Percentiles rank a stretch among this genome's conserved stretches.
Conservation (phyloP, 345 rosid genomes). For the Bretschneidera sinensis region DNA sequence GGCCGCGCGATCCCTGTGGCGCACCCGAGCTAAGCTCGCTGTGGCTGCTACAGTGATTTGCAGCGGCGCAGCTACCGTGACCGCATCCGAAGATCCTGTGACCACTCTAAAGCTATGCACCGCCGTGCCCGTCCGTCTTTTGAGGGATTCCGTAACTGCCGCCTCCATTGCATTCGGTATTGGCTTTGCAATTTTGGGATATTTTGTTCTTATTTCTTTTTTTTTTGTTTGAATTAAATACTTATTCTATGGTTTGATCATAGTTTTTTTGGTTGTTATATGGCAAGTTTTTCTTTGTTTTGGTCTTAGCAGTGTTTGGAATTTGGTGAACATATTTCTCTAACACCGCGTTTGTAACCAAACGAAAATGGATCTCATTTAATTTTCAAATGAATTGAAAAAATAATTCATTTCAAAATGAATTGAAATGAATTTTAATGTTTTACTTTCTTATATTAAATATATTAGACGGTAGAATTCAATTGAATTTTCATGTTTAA, state of each 20-base stretch:
- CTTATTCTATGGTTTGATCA: not conserved
- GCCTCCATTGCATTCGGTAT: conserved; percentile 83
- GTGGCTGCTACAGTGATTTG: conserved; percentile 54
- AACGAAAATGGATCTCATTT: no score
- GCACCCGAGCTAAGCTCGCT: conserved; percentile 51
- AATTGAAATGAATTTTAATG: no score
- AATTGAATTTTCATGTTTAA: no score
- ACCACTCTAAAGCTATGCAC: conserved; percentile 72
- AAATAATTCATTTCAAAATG: no score
- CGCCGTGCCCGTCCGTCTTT: conserved; percentile 64
- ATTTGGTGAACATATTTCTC: no score
- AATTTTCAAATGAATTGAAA: no score
- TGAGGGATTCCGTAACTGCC: conserved; percentile 66
- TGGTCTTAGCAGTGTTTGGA: not conserved
- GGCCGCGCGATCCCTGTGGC: conserved; percentile 74
- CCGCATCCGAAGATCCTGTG: conserved; percentile 73
- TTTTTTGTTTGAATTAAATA: not conserved
- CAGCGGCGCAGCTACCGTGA: conserved; percentile 50
- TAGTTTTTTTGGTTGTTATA: not conserved
- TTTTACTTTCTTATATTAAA: no score
- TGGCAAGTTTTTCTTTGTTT: not conserved
- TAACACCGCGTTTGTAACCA: no score
- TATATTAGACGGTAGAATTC: no score
- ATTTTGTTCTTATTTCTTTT: not conserved
- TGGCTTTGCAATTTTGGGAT: not conserved